These are phyloP conservation scores for Haplosporangium sp. DNA, from an alignment of 371 early-diverging fungal genomes.

Conservation along the genomic window DNA sequence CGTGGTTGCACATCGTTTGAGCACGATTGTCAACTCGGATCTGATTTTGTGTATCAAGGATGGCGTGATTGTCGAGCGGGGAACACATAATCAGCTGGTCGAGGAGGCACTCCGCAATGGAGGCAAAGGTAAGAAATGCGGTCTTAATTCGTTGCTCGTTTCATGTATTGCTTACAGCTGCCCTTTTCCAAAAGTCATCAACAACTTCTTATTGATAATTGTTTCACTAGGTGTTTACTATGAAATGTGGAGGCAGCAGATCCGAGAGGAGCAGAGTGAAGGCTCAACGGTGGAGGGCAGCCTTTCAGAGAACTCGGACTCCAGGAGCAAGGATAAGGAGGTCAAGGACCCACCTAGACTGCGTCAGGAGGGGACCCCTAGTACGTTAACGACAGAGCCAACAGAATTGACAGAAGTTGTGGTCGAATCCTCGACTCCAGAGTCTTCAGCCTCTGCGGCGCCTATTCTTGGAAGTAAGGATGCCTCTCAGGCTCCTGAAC, in stretches of 20 bases:
- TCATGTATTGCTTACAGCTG: neutral
- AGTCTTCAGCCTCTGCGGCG: neutral
- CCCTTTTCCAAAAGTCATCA: neutral
- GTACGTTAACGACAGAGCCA: slow-evolving; percentile 4
- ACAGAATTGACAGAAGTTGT: slow-evolving; percentile 23
- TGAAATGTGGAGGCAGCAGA: slow-evolving; percentile 91
- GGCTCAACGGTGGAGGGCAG: slow-evolving; percentile 33
- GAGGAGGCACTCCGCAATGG: slow-evolving; percentile 43
- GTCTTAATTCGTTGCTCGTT: neutral
- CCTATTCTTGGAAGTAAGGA: too few relatives aligned
- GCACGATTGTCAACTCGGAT: slow-evolving; percentile 83
- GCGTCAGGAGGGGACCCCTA: slow-evolving; percentile 4
- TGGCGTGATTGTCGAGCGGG: slow-evolving; percentile 87
- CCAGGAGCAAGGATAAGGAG: slow-evolving; percentile 21
- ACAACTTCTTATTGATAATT: neutral
- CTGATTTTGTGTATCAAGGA: slow-evolving; percentile 81
- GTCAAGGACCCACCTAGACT: slow-evolving; percentile 11
- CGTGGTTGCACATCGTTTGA: slow-evolving; percentile 94
- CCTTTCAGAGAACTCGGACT: slow-evolving; percentile 33
- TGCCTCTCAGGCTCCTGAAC: neutral
- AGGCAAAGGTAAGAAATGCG: slow-evolving; percentile 31
- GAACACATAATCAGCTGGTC: slow-evolving; percentile 85
- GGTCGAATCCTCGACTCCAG: slow-evolving; percentile 8
- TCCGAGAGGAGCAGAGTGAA: slow-evolving; percentile 66
- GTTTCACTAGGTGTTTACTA: slow-evolving; percentile 68